Base-by-base conservation (phyloP, 139 green algal species). In the Zygnema circumcarinatum region DNA sequence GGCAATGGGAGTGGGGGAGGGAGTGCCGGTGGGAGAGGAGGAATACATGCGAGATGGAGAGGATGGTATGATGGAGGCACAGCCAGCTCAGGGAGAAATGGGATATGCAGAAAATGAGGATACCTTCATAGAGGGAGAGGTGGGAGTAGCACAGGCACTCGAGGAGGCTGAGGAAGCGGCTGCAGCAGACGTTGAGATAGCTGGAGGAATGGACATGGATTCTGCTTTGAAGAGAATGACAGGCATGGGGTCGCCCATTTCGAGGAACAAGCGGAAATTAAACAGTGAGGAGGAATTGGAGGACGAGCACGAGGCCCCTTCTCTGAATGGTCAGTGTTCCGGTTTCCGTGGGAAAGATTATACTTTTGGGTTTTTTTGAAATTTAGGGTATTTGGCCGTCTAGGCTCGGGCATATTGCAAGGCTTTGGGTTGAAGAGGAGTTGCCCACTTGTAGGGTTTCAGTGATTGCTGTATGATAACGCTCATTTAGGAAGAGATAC, bases 1-100 rank as follows among this genome's bases (percentile, higher is more conserved):
- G 16, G 69, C 69, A 22, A 78, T 78, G 69, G 69, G 69, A 41
- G 69, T 78, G 16, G 69, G 69, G 11, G 69, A 52, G 69, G 69
- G 69, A 39, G 69, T 78, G 69, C 35, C 35, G 11, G 7, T 78
- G 16, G 47, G 47, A 16, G 69, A 41, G 3, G 69, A 78, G 69
- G 69, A 78, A 41, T 7, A 78, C 47, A 25, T 62, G 16, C 7
- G 47, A 25, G 47, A 62, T 7, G 47, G 47, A 16, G 47, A 16
- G 47, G 47, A 62, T 7, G 16, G 47, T 62, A 25, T 62, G 47
- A 62, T 62, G 47, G 47, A 62, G 7, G 47, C 47, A 62, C 47
- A 62, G 16, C 7, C 47, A 62, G 47, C 16, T 62, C 47, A n/a
- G 47, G 47, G 16, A 62, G 47, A 62, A 62, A 62, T 62, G 16